These are phyloP conservation scores for Lotus japonicus DNA, from an alignment of 306 rosid genomes.

Conservation along the genomic window DNA sequence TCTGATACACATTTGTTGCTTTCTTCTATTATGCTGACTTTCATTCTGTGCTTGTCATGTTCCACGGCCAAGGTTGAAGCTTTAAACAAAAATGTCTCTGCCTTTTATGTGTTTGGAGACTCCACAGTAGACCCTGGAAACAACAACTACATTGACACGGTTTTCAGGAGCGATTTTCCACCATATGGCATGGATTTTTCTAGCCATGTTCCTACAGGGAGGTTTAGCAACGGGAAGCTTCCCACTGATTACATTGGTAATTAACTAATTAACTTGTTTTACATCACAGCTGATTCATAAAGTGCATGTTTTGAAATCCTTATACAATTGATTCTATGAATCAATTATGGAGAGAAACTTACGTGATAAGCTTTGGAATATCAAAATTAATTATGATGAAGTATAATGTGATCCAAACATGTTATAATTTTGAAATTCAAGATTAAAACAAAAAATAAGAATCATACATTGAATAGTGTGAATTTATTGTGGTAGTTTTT, in stretches of 20 bases:
- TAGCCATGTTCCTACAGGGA: conserved; percentile 46
- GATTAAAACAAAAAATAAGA: no score
- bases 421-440: no score
- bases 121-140: conserved; percentile 82
- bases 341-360: no score
- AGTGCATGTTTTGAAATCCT: no score
- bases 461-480: not conserved
- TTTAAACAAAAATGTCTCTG: conserved; percentile 24
- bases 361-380: no score
- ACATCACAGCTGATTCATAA: not conserved
- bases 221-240: conserved; percentile 63
- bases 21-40: not conserved
- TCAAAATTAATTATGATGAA: no score
- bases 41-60: conserved; percentile 15
- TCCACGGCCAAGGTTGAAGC: conserved; percentile 18
- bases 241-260: conserved; percentile 58
- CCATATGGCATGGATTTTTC: conserved; percentile 62
- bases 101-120: conserved; percentile 66
- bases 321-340: no score
- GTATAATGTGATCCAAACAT: no score
- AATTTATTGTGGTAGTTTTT: conserved; percentile 39
- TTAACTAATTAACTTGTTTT: not conserved
- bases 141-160: conserved; percentile 39
- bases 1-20: not conserved
- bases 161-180: conserved; percentile 47